Evolutionary conservation across 2,329 filamentous ascomycete species (phyloP).

Genomic region (Colletotrichum orchidophilum): DNA sequence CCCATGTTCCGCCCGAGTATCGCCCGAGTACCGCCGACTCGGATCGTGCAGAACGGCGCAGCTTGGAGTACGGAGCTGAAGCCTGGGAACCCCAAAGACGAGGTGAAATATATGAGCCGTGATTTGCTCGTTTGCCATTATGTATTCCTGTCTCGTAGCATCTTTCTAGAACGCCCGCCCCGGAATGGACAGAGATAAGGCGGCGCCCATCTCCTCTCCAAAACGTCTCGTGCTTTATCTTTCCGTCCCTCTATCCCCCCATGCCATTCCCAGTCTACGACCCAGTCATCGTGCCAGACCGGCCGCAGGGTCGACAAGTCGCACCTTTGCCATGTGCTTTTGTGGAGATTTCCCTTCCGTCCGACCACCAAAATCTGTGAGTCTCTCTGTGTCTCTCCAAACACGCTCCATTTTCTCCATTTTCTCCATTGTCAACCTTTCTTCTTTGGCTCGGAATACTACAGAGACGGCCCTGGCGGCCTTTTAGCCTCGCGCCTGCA

Average conservation of each 20-base stretch:
- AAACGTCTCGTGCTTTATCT: conserved; percentile 32
- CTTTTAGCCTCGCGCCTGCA: conserved; percentile 1
- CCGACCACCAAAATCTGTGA: not conserved
- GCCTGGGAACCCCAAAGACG: not conserved
- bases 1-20: conserved; percentile 28
- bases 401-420: not conserved
- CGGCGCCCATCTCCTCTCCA: conserved; percentile 28
- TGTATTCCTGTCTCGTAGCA: conserved; percentile 50
- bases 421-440: not conserved
- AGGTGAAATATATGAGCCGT: conserved; percentile 31
- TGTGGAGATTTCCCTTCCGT: not conserved
- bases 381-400: not conserved
- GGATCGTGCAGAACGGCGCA: conserved; percentile 22
- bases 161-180: conserved; percentile 11
- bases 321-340: conserved; percentile 21
- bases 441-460: not conserved
- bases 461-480: conserved; percentile 10
- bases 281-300: not conserved
- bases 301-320: not conserved
- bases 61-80: not conserved
- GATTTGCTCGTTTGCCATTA: conserved; percentile 47
- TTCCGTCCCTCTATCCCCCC: conserved; percentile 23
- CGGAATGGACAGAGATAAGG: conserved; percentile 43
- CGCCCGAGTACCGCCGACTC: conserved; percentile 33
- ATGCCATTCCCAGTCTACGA: conserved; percentile 6